phyloP scores from a whole-genome alignment of 345 rosid genomes.

The Hypericum perforatum region DNA sequence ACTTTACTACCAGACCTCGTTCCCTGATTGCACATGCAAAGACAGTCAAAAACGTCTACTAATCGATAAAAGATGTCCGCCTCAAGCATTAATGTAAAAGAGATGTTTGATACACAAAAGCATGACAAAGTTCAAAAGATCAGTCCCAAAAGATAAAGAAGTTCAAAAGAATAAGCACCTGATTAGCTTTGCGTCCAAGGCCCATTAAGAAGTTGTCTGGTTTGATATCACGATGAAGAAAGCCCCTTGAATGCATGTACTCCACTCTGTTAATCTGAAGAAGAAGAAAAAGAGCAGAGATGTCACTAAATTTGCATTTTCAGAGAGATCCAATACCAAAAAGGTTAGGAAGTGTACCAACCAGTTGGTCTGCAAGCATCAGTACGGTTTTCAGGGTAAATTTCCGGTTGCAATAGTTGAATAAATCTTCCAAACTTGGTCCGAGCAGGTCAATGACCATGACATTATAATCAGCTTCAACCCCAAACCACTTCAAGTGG shows the following conservation, averaged over 20 bases:
- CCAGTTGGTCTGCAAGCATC: constrained; percentile 87
- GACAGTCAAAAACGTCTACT: too few relatives aligned
- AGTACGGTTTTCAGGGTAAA: constrained; percentile 65
- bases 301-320: constrained; percentile 3
- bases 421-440: constrained; percentile 82
- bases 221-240: constrained; percentile 86
- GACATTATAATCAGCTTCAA: constrained; percentile 64
- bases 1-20: too few relatives aligned
- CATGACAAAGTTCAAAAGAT: background rate
- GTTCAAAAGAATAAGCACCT: constrained; percentile 27
- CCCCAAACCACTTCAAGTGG: constrained; percentile 80
- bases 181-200: constrained; percentile 76
- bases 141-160: background rate
- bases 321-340: background rate
- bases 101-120: background rate
- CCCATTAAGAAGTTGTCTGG: constrained; percentile 91
- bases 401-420: constrained; percentile 69
- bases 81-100: too few relatives aligned
- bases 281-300: constrained; percentile 10
- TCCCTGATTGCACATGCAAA: too few relatives aligned
- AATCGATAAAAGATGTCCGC: too few relatives aligned
- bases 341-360: constrained; percentile 19
- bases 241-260: constrained; percentile 65
- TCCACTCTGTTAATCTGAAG: constrained; percentile 82
- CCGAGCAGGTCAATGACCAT: constrained; percentile 91